phyloP scores from a whole-genome alignment of 176 grass and related monocot genomes.

The Phoenix roebelenii region DNA sequence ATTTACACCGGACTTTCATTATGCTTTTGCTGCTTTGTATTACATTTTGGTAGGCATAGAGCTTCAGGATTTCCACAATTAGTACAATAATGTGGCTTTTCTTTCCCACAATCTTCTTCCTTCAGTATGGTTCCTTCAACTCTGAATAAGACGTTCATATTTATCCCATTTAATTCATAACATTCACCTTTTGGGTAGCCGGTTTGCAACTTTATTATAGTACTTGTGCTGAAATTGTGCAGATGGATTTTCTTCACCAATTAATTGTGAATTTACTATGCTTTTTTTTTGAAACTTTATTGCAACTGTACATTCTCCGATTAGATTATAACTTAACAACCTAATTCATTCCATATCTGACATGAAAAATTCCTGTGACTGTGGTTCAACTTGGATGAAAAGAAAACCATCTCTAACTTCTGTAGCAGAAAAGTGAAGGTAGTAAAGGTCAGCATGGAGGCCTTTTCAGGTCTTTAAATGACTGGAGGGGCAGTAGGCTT shows the following conservation, averaged over 20 bases:
- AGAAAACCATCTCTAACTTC: neutral
- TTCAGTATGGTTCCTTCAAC: neutral
- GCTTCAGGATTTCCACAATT: too few relatives aligned
- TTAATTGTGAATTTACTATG: neutral
- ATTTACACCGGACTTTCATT: too few relatives aligned
- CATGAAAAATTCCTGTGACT: neutral
- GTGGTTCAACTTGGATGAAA: neutral
- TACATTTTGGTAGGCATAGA: too few relatives aligned
- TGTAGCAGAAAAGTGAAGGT: conserved; percentile 1
- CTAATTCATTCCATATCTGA: conserved; percentile 16
- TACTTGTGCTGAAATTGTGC: neutral
- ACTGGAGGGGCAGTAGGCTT: conserved; percentile 4
- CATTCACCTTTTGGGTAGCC: neutral
- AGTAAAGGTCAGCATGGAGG: neutral
- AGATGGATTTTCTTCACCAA: neutral
- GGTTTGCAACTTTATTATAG: neutral
- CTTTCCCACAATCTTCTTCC: too few relatives aligned
- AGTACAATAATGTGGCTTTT: too few relatives aligned
- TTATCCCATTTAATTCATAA: neutral
- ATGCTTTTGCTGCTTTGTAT: too few relatives aligned
- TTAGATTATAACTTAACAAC: conserved; percentile 14
- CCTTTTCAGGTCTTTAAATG: neutral
- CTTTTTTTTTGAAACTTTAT: conserved; percentile 7
- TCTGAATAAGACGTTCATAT: neutral
- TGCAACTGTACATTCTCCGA: neutral